Percentiles rank a stretch among this genome's conserved stretches.
phyloP scores from a whole-genome alignment of 139 green algal genomes.

The Micractinium conductrix region DNA sequence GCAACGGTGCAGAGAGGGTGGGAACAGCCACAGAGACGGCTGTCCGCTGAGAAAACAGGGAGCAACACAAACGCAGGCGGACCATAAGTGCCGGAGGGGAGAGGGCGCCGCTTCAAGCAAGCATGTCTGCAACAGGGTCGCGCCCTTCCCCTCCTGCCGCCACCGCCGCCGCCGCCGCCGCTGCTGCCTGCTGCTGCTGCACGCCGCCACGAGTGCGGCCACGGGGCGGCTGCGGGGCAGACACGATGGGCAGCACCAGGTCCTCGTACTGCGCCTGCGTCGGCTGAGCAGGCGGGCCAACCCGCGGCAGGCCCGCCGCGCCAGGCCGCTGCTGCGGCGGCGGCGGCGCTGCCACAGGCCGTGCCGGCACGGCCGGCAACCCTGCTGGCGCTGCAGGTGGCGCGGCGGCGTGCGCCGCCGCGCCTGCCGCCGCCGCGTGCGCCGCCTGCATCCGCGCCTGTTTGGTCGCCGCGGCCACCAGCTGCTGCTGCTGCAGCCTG shows the following conservation, averaged over 20 bases:
- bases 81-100: too few species aligned
- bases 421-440: not conserved
- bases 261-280: not conserved
- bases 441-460: not conserved
- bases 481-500: constrained; percentile 25
- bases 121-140: constrained; percentile 7
- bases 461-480: constrained; percentile 8
- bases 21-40: too few species aligned
- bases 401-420: too few species aligned
- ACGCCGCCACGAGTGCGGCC: not conserved
- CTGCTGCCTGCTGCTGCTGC: too few species aligned
- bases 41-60: too few species aligned
- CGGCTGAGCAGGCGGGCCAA: too few species aligned
- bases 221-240: not conserved
- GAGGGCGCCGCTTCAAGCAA: not conserved
- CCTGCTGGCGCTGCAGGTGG: not conserved
- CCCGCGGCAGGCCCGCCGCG: not conserved
- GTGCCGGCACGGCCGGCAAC: too few species aligned
- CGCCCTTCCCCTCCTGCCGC: not conserved
- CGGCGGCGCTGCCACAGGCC: not conserved
- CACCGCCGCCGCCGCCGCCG: too few species aligned
- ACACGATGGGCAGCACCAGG: constrained; percentile 3
- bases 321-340: not conserved
- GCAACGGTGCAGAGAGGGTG: too few species aligned
- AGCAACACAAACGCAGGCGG: too few species aligned